Evolutionary conservation across 108 stramenopile genomes (phyloP), one percentile per base, ranked within the genome.

Genomic region (Schizochytrium sp.): DNA sequence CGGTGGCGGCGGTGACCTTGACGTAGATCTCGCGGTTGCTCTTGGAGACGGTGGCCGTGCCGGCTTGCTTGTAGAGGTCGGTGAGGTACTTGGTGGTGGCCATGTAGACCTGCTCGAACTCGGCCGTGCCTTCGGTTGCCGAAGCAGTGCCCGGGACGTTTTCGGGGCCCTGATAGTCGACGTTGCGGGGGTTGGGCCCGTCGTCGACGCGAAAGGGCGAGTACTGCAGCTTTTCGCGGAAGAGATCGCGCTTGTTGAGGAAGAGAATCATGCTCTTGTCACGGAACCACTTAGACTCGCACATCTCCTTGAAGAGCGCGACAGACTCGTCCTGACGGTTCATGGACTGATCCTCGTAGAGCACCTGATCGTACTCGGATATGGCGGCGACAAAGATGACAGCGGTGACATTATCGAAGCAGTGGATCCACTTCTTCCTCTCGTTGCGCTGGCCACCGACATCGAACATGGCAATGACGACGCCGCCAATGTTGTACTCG

Each of bases 331-430:
- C 87, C 92, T 95, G 93, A 58, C 95, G 92, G 88, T 93, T 93
- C 21, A 90, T 89, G 41, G 57, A 58, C 21, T 63, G 88, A 53
- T 94, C 93, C 88, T 93, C 94, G 87, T 94, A 95, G 43, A 95
- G 91, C 48, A 88, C 89, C 93, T 95, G 95, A 89, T 95, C 94
- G 90, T 95, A 95, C 91, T 95, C 95, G 43, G 90, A 91, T 5
- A 95, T 87, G 41, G 95, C 94, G 4, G 95, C 95, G 59, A 95
- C 95, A 58, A 95, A 95, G 63, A 95, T 95, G 25, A 95, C 92
- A 14, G 94, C 95, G 43, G 94, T 95, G n/a, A 95, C 95, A 58
- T 92, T 91, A 58, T 94, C 94, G 59, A 94, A 94, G 93, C 92
- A 94, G 91, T 94, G 93, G 45, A 94, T 94, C 94, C 94, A 94